Percentiles rank a stretch among this genome's conserved stretches.
These are phyloP conservation scores for Leishmania gerbilli DNA, from an alignment of 208 protist species.

Conservation along the genomic window DNA sequence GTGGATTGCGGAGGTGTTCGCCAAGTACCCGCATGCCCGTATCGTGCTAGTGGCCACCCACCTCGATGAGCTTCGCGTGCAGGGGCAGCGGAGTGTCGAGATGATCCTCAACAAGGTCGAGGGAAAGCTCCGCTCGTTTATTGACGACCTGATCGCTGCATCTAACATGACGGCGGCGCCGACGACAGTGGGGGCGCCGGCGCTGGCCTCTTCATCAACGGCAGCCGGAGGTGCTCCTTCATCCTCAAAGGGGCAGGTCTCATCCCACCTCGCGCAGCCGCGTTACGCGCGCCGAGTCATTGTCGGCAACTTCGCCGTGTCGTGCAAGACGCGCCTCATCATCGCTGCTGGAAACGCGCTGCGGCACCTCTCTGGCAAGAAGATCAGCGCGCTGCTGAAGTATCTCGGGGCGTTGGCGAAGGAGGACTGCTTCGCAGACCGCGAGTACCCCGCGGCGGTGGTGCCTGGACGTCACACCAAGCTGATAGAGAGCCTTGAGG, in stretches of 20 bases:
- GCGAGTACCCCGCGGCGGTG: constrained; percentile 61
- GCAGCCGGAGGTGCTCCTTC: neutral
- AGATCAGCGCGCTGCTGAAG: constrained; percentile 68
- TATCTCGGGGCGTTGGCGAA: constrained; percentile 66
- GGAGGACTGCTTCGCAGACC: constrained; percentile 71
- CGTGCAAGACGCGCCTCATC: constrained; percentile 80
- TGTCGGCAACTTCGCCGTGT: constrained; percentile 88
- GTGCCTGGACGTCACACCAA: constrained; percentile 76
- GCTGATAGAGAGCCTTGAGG: constrained; percentile 61
- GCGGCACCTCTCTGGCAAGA: constrained; percentile 58
- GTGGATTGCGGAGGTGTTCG: constrained; percentile 88
- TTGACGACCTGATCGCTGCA: constrained; percentile 51
- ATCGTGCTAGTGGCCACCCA: constrained; percentile 89
- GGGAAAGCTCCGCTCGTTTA: constrained; percentile 58
- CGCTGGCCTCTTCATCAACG: neutral
- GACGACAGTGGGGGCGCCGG: neutral
- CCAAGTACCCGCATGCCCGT: constrained; percentile 75
- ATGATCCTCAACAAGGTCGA: constrained; percentile 86
- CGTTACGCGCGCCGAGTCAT: constrained; percentile 41
- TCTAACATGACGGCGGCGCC: constrained; percentile 25
- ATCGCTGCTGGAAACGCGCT: constrained; percentile 67
- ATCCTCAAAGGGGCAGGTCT: neutral
- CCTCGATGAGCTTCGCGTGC: constrained; percentile 87
- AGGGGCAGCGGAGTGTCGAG: constrained; percentile 83
- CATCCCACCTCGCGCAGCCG: neutral